Evolutionary conservation across 108 stramenopile species (phyloP).

Genomic region (Cyclotella sp.): DNA sequence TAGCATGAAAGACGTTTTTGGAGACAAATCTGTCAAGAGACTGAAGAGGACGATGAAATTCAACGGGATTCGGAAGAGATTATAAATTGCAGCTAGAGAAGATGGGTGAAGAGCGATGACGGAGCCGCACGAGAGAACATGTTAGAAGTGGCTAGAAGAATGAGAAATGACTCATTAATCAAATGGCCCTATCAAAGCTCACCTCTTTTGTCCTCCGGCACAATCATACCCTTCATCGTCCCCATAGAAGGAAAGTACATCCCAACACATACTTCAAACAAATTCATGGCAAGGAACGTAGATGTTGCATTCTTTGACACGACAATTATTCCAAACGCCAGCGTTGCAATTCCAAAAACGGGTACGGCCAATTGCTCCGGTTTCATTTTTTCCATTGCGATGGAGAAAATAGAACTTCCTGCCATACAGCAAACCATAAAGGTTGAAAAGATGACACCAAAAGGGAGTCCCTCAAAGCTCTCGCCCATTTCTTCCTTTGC

Average conservation of each 20-base stretch:
- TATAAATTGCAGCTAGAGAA: constrained; percentile 87
- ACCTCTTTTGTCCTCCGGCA: constrained; percentile 89
- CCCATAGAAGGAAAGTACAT: constrained; percentile 96
- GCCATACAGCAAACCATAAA: constrained; percentile 97
- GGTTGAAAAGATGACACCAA: constrained; percentile 93
- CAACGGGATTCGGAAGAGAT: constrained; percentile 91
- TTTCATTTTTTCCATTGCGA: constrained; percentile 68
- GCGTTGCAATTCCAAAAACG: constrained; percentile 68
- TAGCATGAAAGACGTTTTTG: constrained; percentile 63
- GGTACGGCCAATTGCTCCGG: constrained; percentile 72
- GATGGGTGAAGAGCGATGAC: no score
- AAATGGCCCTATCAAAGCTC: no score
- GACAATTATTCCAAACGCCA: constrained; percentile 70
- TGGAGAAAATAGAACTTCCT: constrained; percentile 88
- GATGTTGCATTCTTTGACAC: constrained; percentile 61
- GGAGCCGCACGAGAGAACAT: no score
- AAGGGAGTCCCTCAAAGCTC: constrained; percentile 68
- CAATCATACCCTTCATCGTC: constrained; percentile 93
- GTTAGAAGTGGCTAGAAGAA: no score
- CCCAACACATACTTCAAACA: constrained; percentile 97
- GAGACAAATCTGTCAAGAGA: constrained; percentile 83
- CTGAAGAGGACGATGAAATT: constrained; percentile 95
- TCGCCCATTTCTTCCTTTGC: constrained; percentile 58
- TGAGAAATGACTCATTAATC: no score
- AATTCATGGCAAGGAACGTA: constrained; percentile 85